These are phyloP conservation scores for Linum usitatissimum DNA, from an alignment of 345 rosid genomes.

Conservation along the genomic window DNA sequence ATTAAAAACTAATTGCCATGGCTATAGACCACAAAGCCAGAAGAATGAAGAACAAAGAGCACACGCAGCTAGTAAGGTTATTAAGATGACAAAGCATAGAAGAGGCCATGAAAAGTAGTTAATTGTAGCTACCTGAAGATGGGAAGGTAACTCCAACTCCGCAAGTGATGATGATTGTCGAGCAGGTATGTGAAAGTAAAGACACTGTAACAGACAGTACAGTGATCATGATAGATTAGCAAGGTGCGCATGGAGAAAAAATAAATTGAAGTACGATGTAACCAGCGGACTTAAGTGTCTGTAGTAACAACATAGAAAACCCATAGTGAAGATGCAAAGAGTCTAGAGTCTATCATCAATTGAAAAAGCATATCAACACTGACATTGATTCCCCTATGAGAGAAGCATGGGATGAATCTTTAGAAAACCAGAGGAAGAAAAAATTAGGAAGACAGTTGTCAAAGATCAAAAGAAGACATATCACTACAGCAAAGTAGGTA, in stretches of 20 bases:
- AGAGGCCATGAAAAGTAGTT: background rate
- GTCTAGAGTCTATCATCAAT: background rate
- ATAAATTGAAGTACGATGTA: background rate
- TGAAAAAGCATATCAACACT: background rate
- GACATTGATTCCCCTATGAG: background rate
- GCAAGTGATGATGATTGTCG: constrained; percentile 70
- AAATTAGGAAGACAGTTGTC: constrained; percentile 1
- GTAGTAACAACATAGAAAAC: background rate
- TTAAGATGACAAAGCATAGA: background rate
- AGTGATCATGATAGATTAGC: constrained; percentile 14
- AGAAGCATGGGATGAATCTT: constrained; percentile 3
- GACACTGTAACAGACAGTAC: constrained; percentile 43
- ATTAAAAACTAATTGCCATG: background rate
- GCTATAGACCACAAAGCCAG: background rate
- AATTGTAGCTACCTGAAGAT: constrained; percentile 53
- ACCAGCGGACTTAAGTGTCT: background rate
- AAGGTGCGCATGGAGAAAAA: background rate
- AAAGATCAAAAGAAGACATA: constrained; percentile 1
- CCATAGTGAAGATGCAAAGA: background rate
- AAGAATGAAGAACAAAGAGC: background rate
- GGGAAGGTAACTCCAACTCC: constrained; percentile 83
- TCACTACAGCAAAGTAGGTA: background rate
- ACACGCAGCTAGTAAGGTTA: background rate
- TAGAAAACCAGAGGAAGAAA: background rate
- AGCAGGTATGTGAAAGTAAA: constrained; percentile 82